Evolutionary conservation across 805 yeast species (phyloP).

Genomic region (Candida suzukii): DNA sequence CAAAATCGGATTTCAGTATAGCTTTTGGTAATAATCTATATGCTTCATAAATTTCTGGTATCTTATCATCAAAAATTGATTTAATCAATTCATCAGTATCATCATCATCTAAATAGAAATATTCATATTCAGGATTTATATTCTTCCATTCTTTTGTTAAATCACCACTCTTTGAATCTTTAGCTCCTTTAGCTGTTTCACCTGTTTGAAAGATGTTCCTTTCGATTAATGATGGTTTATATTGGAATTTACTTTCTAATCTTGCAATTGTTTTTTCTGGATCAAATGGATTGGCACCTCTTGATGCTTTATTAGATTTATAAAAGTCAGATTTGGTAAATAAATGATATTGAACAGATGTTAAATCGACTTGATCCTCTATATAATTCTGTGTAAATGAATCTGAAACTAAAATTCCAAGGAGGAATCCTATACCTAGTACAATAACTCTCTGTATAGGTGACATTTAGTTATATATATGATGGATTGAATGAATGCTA

Average conservation of each 20-base stretch:
- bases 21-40: constrained; percentile 39
- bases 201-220: neutral
- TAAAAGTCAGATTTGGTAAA: neutral
- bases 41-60: constrained; percentile 42
- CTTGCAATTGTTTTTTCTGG: neutral
- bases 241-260: neutral
- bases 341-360: neutral
- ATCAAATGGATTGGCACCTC: neutral
- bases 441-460: neutral
- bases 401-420: neutral
- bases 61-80: constrained; percentile 6
- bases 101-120: neutral
- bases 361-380: neutral
- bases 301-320: neutral
- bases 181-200: neutral
- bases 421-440: constrained; percentile 1
- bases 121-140: neutral
- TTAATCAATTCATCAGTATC: constrained; percentile 1
- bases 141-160: neutral
- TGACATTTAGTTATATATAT: too few species aligned
- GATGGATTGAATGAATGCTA: too few species aligned
- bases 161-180: neutral
- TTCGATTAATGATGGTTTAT: neutral
- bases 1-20: constrained; percentile 41
- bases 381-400: neutral